Evolutionary conservation across 1,284 basidiomycete species (phyloP).

Genomic region (Microstroma glucosiphilum): DNA sequence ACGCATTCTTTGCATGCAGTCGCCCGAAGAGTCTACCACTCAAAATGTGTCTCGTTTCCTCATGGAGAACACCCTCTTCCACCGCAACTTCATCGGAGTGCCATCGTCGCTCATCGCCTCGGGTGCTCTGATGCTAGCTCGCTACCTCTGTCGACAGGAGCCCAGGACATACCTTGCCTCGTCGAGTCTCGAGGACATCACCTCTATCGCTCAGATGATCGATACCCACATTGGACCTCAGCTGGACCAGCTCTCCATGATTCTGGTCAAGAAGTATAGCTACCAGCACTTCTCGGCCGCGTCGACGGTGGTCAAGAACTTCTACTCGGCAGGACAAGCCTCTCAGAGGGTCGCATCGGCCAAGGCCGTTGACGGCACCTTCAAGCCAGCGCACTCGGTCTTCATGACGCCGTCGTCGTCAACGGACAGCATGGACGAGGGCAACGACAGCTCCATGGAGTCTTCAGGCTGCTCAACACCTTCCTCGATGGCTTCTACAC

Average conservation of each 20-base stretch:
- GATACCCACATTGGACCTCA: slow-evolving; percentile 77
- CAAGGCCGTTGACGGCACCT: slow-evolving; percentile 9
- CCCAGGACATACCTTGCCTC: slow-evolving; percentile 11
- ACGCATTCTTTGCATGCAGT: slow-evolving; percentile 56
- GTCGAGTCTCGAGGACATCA: slow-evolving; percentile 55
- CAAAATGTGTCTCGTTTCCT: slow-evolving; percentile 92
- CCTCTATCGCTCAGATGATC: slow-evolving; percentile 65
- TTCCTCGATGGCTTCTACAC: slow-evolving; percentile 44
- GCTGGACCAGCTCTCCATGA: slow-evolving; percentile 82
- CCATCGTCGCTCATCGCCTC: slow-evolving; percentile 78
- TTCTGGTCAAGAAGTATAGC: slow-evolving; percentile 93
- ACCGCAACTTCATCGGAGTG: slow-evolving; percentile 85
- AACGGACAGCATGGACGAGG: slow-evolving; percentile 30
- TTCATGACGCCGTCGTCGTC: slow-evolving; percentile 16
- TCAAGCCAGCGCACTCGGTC: slow-evolving; percentile 27
- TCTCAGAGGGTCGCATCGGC: neutral
- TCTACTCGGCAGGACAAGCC: slow-evolving; percentile 58
- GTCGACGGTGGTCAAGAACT: slow-evolving; percentile 82
- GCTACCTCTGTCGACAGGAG: slow-evolving; percentile 60
- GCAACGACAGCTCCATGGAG: slow-evolving; percentile 5
- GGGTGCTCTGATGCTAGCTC: slow-evolving; percentile 79
- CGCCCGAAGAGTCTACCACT: slow-evolving; percentile 71
- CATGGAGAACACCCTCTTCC: slow-evolving; percentile 97
- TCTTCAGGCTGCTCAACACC: slow-evolving; percentile 30
- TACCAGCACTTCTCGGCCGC: slow-evolving; percentile 90